Conservation (phyloP, 495 filamentous ascomycete species). For the Pseudevernia furfuracea region DNA sequence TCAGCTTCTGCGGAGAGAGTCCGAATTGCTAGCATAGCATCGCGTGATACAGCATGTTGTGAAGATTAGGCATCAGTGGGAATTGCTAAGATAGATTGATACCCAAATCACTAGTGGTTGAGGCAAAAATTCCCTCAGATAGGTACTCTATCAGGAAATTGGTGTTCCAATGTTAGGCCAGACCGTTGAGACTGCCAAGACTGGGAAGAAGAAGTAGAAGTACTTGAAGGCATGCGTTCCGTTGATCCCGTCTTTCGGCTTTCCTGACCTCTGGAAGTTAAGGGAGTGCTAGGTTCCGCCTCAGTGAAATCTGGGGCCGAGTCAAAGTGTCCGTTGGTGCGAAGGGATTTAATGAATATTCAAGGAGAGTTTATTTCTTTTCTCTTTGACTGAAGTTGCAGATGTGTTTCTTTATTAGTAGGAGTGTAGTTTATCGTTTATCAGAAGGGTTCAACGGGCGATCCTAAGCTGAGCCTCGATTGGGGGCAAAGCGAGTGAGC, state of each 20-base stretch:
- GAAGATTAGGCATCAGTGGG: background rate
- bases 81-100: too few relatives aligned
- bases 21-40: background rate
- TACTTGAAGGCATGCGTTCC: background rate
- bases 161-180: background rate
- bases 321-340: slow-evolving; percentile 11
- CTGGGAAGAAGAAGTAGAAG: too few relatives aligned
- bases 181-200: background rate
- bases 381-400: too few relatives aligned
- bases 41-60: background rate
- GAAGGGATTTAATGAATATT: background rate
- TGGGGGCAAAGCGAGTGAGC: background rate
- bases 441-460: too few relatives aligned
- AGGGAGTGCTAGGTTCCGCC: background rate
- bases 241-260: background rate
- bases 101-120: background rate
- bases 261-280: background rate
- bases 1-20: background rate
- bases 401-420: too few relatives aligned
- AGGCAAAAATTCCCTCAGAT: background rate
- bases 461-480: background rate
- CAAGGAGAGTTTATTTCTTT: too few relatives aligned
- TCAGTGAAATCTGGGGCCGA: slow-evolving; percentile 8
- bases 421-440: too few relatives aligned
- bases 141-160: too few relatives aligned